phyloP scores from a whole-genome alignment of 768 basidiomycete species.

The Lactarius evosmus region DNA sequence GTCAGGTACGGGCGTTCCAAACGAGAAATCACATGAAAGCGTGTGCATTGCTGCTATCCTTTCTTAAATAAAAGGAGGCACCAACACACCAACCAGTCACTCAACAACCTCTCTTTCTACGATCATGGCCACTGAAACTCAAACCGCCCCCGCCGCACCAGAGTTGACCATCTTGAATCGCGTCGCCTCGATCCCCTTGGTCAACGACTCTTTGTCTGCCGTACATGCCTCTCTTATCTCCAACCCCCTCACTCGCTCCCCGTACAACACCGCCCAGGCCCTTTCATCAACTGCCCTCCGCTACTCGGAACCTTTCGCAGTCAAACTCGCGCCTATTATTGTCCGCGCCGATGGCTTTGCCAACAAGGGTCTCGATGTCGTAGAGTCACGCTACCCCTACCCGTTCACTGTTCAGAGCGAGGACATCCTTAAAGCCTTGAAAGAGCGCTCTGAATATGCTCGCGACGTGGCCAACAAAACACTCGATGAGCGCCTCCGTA shows the following conservation, averaged over 20 bases:
- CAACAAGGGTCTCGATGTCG: constrained; percentile 71
- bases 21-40: constrained; percentile 21
- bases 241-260: constrained; percentile 58
- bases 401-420: constrained; percentile 73
- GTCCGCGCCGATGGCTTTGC: constrained; percentile 60
- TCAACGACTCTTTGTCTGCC: constrained; percentile 59
- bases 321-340: constrained; percentile 63
- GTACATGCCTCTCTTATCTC: constrained; percentile 57
- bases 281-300: constrained; percentile 43
- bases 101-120: not conserved
- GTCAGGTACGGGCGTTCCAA: not conserved
- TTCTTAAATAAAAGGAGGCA: constrained; percentile 9
- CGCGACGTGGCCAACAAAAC: constrained; percentile 57
- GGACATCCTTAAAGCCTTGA: constrained; percentile 61
- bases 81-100: not conserved
- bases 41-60: not conserved
- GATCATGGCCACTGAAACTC: constrained; percentile 38
- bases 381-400: constrained; percentile 70
- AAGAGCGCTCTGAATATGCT: constrained; percentile 53
- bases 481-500: constrained; percentile 62
- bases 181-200: constrained; percentile 69
- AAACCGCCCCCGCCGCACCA: constrained; percentile 38
- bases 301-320: constrained; percentile 63
- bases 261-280: constrained; percentile 63
- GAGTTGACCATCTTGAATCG: constrained; percentile 61